These are phyloP conservation scores for Sutorius eximius DNA, from an alignment of 1,284 basidiomycete genomes.

Conservation along the genomic window DNA sequence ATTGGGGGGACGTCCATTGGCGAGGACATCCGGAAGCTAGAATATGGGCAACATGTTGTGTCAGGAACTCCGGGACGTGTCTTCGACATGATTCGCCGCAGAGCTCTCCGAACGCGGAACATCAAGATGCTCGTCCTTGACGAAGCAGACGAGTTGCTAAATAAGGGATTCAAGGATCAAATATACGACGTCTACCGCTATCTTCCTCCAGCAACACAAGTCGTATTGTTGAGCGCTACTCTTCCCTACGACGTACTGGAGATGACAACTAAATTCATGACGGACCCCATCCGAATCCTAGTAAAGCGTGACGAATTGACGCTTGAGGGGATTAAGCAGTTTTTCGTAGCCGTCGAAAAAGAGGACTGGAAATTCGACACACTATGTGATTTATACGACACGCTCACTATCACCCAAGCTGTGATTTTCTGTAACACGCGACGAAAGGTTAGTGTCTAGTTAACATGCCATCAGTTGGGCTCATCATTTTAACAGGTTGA, in stretches of 20 bases:
- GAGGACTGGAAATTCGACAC: slow-evolving; percentile 99
- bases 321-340: slow-evolving; percentile 99
- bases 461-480: background rate
- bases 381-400: slow-evolving; percentile 97
- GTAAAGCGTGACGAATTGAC: slow-evolving; percentile 99
- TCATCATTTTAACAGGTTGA: slow-evolving; percentile 69
- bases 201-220: slow-evolving; percentile 97
- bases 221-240: slow-evolving; percentile 94
- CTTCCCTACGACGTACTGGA: slow-evolving; percentile 97
- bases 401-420: slow-evolving; percentile 98
- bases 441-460: slow-evolving; percentile 71
- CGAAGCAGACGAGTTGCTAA: slow-evolving; percentile 96
- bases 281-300: slow-evolving; percentile 96
- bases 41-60: slow-evolving; percentile 98
- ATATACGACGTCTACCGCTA: slow-evolving; percentile 99
- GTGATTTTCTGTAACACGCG: slow-evolving; percentile 99
- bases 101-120: slow-evolving; percentile 92
- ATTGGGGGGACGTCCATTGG: slow-evolving; percentile 98
- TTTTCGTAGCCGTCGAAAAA: slow-evolving; percentile 99
- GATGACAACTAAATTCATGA: slow-evolving; percentile 99
- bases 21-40: slow-evolving; percentile 97
- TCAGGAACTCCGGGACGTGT: slow-evolving; percentile 98
- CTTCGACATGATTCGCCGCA: slow-evolving; percentile 98
- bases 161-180: slow-evolving; percentile 99
- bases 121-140: slow-evolving; percentile 99